These are phyloP conservation scores for Claviceps arundinis DNA, from an alignment of 2,329 filamentous ascomycete species.

Conservation along the genomic window DNA sequence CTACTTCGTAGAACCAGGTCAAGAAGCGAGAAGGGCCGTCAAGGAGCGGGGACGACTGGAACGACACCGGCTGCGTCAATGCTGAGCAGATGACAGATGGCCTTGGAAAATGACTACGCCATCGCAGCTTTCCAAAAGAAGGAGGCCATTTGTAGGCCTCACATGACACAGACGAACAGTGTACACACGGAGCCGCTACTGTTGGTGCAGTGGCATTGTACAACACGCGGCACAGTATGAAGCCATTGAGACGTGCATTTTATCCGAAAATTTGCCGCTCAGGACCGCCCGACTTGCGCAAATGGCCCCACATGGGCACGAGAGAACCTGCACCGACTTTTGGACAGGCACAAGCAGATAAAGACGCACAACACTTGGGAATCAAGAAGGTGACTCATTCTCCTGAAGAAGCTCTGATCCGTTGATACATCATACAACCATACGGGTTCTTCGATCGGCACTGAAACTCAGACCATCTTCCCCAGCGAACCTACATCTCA, in stretches of 20 bases:
- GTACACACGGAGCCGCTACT: neutral
- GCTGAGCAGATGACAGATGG: too few species aligned
- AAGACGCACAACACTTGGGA: constrained; percentile 21
- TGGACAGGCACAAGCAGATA: constrained; percentile 24
- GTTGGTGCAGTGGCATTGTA: neutral
- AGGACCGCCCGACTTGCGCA: constrained; percentile 4
- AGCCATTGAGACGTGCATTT: constrained; percentile 1
- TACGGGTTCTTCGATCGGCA: neutral
- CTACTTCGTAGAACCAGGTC: too few species aligned
- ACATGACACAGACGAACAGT: neutral
- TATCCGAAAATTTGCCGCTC: constrained; percentile 18
- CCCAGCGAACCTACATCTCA: neutral
- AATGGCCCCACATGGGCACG: constrained; percentile 23
- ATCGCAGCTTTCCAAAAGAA: too few species aligned
- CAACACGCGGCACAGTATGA: neutral
- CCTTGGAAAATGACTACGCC: too few species aligned
- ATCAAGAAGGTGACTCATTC: neutral
- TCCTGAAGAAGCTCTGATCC: neutral
- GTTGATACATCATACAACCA: constrained; percentile 2
- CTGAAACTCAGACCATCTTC: constrained; percentile 2
- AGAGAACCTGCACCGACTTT: constrained; percentile 25
- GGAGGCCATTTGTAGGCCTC: too few species aligned
- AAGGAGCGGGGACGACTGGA: too few species aligned
- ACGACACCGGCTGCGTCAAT: too few species aligned
- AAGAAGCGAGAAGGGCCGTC: too few species aligned